A percentile compares a stretch with the other conserved stretches of the same genome.
Evolutionary conservation across 2,329 filamentous ascomycete species (phyloP).

Genomic region (Cladophialophora chaetospira): DNA sequence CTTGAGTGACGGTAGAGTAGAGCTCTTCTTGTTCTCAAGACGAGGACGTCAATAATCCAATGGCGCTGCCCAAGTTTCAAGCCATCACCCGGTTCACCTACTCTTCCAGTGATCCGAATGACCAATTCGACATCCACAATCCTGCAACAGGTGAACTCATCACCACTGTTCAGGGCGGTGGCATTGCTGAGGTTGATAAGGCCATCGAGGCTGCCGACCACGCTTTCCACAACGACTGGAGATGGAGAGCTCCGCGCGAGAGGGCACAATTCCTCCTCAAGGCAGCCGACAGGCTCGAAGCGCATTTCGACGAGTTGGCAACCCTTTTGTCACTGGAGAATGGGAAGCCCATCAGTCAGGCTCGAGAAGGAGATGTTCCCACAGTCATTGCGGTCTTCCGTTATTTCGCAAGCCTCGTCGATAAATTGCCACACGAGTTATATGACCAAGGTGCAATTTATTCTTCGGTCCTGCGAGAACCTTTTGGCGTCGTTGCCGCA

Average conservation of each 20-base stretch:
- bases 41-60: too few relatives aligned
- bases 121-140: conserved; percentile 25
- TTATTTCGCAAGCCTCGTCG: conserved; percentile 33
- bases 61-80: conserved; percentile 3
- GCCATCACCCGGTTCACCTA: conserved; percentile 15
- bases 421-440: conserved; percentile 19
- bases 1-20: too few relatives aligned
- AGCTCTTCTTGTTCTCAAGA: too few relatives aligned
- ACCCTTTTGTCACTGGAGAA: conserved; percentile 34
- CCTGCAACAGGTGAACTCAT: conserved; percentile 22
- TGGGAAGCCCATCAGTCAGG: conserved; percentile 34
- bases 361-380: conserved; percentile 25
- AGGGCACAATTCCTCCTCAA: conserved; percentile 4
- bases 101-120: conserved; percentile 16
- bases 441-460: conserved; percentile 21
- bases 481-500: conserved; percentile 37
- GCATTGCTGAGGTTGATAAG: conserved; percentile 5
- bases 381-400: conserved; percentile 30
- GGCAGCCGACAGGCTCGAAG: conserved; percentile 14
- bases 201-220: conserved; percentile 14
- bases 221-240: conserved; percentile 21
- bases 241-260: conserved; percentile 13
- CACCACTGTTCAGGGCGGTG: conserved; percentile 19
- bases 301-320: conserved; percentile 31
- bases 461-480: conserved; percentile 14